phyloP scores from a whole-genome alignment of 1,284 basidiomycete species.

The Sanghuangporus sanghuang region DNA sequence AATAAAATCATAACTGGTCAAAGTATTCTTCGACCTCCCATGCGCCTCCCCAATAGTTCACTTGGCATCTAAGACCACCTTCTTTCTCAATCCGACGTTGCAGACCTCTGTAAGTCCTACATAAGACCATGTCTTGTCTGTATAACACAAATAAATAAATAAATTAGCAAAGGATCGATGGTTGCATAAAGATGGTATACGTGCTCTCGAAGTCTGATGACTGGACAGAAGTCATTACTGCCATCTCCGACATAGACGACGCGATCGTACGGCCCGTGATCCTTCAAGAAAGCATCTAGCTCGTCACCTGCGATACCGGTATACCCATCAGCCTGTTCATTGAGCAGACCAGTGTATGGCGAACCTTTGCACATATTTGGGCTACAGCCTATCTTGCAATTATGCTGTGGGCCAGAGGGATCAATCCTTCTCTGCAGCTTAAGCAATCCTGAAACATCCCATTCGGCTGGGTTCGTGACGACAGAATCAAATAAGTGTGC shows the following conservation, averaged over 20 bases:
- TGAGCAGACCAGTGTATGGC: neutral
- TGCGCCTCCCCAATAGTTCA: conserved; percentile 85
- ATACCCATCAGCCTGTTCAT: neutral
- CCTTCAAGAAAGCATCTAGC: conserved; percentile 72
- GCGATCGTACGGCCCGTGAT: conserved; percentile 74
- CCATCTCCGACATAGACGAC: conserved; percentile 94
- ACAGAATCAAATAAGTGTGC: conserved; percentile 77
- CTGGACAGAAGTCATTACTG: conserved; percentile 92
- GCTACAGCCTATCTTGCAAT: conserved; percentile 84
- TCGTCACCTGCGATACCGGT: conserved; percentile 66
- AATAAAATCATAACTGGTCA: conserved; percentile 31
- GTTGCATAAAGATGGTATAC: conserved; percentile 21
- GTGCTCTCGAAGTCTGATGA: conserved; percentile 73
- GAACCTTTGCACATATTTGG: conserved; percentile 98
- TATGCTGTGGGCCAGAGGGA: conserved; percentile 75
- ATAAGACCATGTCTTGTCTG: conserved; percentile 76
- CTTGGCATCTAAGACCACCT: conserved; percentile 67
- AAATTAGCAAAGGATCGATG: neutral
- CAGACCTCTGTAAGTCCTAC: conserved; percentile 72
- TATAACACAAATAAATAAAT: neutral
- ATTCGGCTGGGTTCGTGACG: conserved; percentile 90
- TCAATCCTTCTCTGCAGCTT: conserved; percentile 75
- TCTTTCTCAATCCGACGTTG: conserved; percentile 71
- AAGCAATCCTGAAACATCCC: conserved; percentile 70
- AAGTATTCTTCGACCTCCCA: conserved; percentile 92